These are phyloP conservation scores for Suillus alpinus DNA, from an alignment of 768 basidiomycete species.

Conservation along the genomic window DNA sequence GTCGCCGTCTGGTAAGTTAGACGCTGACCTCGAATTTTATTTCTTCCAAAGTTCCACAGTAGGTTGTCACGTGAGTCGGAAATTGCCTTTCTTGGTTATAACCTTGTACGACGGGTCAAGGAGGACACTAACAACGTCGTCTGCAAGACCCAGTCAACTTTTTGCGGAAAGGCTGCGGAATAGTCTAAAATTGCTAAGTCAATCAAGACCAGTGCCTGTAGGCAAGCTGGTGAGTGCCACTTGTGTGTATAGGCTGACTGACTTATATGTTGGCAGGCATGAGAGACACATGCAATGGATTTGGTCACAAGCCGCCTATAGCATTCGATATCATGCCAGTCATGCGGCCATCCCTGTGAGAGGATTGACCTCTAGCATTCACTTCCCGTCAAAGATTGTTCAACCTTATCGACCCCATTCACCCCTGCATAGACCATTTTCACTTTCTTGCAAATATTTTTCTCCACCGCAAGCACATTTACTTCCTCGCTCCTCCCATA, in stretches of 20 bases:
- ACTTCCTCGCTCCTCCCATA: slow-evolving; percentile 1
- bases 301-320: slow-evolving; percentile 52
- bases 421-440: slow-evolving; percentile 8
- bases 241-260: neutral
- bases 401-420: neutral
- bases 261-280: slow-evolving; percentile 39
- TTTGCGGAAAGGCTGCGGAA: neutral
- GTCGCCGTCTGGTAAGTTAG: slow-evolving; percentile 7
- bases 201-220: neutral
- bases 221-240: slow-evolving; percentile 23
- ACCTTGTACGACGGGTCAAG: neutral
- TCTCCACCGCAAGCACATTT: slow-evolving; percentile 7
- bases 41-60: neutral
- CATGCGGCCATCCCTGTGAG: neutral
- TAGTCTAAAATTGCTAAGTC: neutral
- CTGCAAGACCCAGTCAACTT: neutral
- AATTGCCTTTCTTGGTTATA: neutral
- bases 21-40: slow-evolving; percentile 1
- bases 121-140: neutral
- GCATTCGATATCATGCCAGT: slow-evolving; percentile 25
- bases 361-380: neutral
- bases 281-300: slow-evolving; percentile 73
- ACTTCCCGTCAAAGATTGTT: neutral
- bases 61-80: neutral
- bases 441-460: slow-evolving; percentile 5